Evolutionary conservation across 768 basidiomycete species (phyloP).

Genomic region (Hypholoma fasciculare): DNA sequence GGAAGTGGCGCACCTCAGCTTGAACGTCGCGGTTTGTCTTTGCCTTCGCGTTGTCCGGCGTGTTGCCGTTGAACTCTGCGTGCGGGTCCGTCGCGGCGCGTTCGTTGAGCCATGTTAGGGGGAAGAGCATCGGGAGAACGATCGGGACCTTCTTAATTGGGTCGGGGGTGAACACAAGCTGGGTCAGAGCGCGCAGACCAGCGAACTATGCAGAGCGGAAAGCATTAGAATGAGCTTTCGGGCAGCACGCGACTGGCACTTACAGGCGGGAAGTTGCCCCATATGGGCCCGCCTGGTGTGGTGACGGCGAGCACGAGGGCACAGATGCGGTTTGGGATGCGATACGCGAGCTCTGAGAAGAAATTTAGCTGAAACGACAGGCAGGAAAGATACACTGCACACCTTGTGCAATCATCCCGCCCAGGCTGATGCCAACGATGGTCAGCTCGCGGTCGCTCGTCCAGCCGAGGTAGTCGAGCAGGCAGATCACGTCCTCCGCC

Average conservation of each 20-base stretch:
- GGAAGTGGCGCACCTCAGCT: conserved; percentile 39
- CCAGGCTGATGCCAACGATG: conserved; percentile 73
- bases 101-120: conserved; percentile 58
- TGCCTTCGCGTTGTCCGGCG: conserved; percentile 27
- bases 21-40: conserved; percentile 69
- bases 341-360: conserved; percentile 54
- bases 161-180: conserved; percentile 44
- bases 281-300: conserved; percentile 43
- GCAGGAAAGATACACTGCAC: conserved; percentile 2
- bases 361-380: neutral
- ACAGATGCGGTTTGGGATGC: conserved; percentile 64
- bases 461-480: conserved; percentile 76
- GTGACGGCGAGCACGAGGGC: conserved; percentile 74
- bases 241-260: conserved; percentile 14
- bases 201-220: conserved; percentile 32
- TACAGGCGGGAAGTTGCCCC: conserved; percentile 67
- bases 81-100: conserved; percentile 50
- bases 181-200: conserved; percentile 34
- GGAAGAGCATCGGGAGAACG: conserved; percentile 59
- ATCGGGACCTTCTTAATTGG: conserved; percentile 47
- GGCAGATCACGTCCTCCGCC: conserved; percentile 70
- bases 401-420: conserved; percentile 88
- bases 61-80: conserved; percentile 20
- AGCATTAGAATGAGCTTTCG: neutral
- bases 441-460: conserved; percentile 60